These are phyloP conservation scores for Bothriochloa decipiens DNA, from an alignment of 176 grass and related monocot species.

Conservation along the genomic window DNA sequence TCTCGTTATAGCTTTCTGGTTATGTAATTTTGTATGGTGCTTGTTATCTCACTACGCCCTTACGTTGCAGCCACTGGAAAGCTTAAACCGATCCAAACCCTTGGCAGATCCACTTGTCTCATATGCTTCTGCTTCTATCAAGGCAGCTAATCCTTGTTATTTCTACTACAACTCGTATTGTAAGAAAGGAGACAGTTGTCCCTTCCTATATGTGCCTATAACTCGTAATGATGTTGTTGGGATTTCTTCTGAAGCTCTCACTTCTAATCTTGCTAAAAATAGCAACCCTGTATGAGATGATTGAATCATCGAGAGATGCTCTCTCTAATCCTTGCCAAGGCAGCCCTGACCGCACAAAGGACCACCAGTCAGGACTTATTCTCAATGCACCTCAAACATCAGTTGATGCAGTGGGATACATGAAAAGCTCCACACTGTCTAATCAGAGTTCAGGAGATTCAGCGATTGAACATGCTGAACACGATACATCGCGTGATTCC, in stretches of 20 bases:
- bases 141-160: slow-evolving; percentile 51
- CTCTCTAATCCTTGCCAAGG: slow-evolving; percentile 26
- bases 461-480: slow-evolving; percentile 35
- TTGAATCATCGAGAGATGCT: slow-evolving; percentile 12
- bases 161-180: slow-evolving; percentile 52
- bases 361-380: slow-evolving; percentile 23
- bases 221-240: slow-evolving; percentile 9
- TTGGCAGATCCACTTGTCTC: slow-evolving; percentile 15
- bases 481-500: slow-evolving; percentile 43
- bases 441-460: slow-evolving; percentile 42
- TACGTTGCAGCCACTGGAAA: slow-evolving; percentile 51
- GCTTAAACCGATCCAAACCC: slow-evolving; percentile 30
- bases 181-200: slow-evolving; percentile 53
- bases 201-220: slow-evolving; percentile 46
- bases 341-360: slow-evolving; percentile 19
- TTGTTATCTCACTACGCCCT: slow-evolving; percentile 40
- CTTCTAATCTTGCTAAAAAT: slow-evolving; percentile 25
- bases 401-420: background rate
- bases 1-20: slow-evolving; percentile 19
- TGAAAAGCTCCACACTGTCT: slow-evolving; percentile 19
- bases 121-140: slow-evolving; percentile 40
- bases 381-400: background rate
- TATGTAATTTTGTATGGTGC: slow-evolving; percentile 9
- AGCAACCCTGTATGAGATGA: slow-evolving; percentile 32
- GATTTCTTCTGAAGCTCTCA: slow-evolving; percentile 33